phyloP scores from a whole-genome alignment of 2,329 filamentous ascomycete genomes.

The Aspergillus sp. region DNA sequence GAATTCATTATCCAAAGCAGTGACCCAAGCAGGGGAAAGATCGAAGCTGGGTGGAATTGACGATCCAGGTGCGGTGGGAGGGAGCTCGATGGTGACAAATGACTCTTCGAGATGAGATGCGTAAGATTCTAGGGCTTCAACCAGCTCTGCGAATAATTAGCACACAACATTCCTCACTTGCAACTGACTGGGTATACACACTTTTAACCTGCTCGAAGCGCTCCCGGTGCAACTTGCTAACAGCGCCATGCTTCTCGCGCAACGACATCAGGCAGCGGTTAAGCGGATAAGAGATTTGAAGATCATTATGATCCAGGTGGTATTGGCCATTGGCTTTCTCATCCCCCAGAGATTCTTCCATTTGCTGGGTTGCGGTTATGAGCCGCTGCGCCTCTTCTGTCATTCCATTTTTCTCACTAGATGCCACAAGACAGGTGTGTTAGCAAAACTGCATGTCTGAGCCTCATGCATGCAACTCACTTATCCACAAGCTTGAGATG shows the following conservation, averaged over 20 bases:
- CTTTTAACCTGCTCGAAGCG: slow-evolving; percentile 93
- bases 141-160: slow-evolving; percentile 60
- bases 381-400: slow-evolving; percentile 81
- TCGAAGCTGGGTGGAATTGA: slow-evolving; percentile 77
- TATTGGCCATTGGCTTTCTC: slow-evolving; percentile 57
- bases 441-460: slow-evolving; percentile 6
- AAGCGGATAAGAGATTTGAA: slow-evolving; percentile 76
- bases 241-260: slow-evolving; percentile 75
- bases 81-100: slow-evolving; percentile 77
- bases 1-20: slow-evolving; percentile 81
- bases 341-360: slow-evolving; percentile 84
- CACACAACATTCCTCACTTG: not conserved
- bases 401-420: slow-evolving; percentile 76
- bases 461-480: slow-evolving; percentile 31
- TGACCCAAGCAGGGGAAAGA: slow-evolving; percentile 81
- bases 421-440: not conserved
- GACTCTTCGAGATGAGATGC: slow-evolving; percentile 87
- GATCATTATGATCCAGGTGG: slow-evolving; percentile 55
- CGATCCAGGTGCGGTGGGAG: slow-evolving; percentile 69
- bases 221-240: slow-evolving; percentile 77
- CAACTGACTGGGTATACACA: slow-evolving; percentile 38
- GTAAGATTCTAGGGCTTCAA: slow-evolving; percentile 88
- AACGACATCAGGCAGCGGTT: slow-evolving; percentile 68
- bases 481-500: slow-evolving; percentile 76
- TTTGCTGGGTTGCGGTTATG: slow-evolving; percentile 79